Evolutionary conservation across 495 filamentous ascomycete species (phyloP).

Genomic region (Glarea lozoyensis): DNA sequence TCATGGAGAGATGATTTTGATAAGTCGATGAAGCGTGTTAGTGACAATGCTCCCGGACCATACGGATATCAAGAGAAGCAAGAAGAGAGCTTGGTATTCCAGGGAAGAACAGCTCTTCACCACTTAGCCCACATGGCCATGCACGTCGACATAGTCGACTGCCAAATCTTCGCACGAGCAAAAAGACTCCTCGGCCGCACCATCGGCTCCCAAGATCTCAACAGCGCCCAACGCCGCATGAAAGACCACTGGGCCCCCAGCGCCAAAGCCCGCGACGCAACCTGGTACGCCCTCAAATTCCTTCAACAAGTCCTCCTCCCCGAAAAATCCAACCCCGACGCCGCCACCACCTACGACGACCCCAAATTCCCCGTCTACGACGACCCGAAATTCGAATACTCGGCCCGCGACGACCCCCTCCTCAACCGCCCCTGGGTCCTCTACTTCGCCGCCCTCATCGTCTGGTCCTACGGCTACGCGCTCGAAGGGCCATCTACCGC

Average conservation of each 20-base stretch:
- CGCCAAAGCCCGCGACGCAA: slow-evolving; percentile 84
- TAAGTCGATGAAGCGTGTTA: slow-evolving; percentile 50
- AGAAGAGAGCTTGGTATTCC: slow-evolving; percentile 73
- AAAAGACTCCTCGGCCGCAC: slow-evolving; percentile 75
- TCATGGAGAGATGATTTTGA: slow-evolving; percentile 95
- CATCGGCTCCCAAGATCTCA: slow-evolving; percentile 74
- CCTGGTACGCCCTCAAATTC: slow-evolving; percentile 88
- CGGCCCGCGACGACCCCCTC: slow-evolving; percentile 80
- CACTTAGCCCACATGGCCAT: slow-evolving; percentile 96
- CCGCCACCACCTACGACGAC: slow-evolving; percentile 8
- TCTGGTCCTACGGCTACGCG: slow-evolving; percentile 93
- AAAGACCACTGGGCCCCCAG: slow-evolving; percentile 85
- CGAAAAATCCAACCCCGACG: slow-evolving; percentile 24
- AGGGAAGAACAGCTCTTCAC: slow-evolving; percentile 81
- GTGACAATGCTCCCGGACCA: slow-evolving; percentile 28
- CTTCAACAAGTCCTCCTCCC: slow-evolving; percentile 68
- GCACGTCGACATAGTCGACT: slow-evolving; percentile 96
- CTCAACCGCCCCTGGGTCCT: slow-evolving; percentile 96
- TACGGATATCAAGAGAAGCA: slow-evolving; percentile 34
- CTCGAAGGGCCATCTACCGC: slow-evolving; percentile 66
- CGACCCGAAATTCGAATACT: slow-evolving; percentile 42
- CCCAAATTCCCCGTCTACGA: slow-evolving; percentile 13
- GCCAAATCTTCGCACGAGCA: slow-evolving; percentile 89
- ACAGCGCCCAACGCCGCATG: slow-evolving; percentile 74
- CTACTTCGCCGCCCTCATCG: slow-evolving; percentile 83